Percentiles rank a stretch among this genome's conserved stretches.
Evolutionary conservation across 345 rosid genomes (phyloP).

Genomic region (Melastoma malabathricum): DNA sequence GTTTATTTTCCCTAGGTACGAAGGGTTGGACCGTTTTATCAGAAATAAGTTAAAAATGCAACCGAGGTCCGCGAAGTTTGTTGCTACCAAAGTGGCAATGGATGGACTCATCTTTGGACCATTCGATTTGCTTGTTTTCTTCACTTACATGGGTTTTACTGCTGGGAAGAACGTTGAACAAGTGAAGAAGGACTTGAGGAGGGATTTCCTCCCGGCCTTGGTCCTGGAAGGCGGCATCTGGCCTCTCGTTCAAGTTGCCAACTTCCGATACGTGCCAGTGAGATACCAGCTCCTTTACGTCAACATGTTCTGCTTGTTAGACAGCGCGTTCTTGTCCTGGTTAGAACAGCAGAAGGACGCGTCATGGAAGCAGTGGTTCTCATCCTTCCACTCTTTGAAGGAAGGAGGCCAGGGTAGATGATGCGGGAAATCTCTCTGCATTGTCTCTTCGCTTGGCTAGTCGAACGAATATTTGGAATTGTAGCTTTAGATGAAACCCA

Average conservation of each 20-base stretch:
- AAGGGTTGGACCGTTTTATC: slow-evolving; percentile 65
- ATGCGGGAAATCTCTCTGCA: slow-evolving; percentile 8
- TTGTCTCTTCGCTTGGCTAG: no score
- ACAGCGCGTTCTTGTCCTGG: slow-evolving; percentile 84
- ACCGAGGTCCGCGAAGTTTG: slow-evolving; percentile 58
- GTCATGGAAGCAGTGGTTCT: slow-evolving; percentile 86
- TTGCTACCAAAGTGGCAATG: slow-evolving; percentile 77
- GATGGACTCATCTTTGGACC: slow-evolving; percentile 90
- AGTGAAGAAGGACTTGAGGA: slow-evolving; percentile 76
- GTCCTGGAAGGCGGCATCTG: slow-evolving; percentile 72
- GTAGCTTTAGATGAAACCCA: no score
- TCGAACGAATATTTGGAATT: no score
- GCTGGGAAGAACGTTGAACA: slow-evolving; percentile 47
- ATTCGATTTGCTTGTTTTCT: slow-evolving; percentile 63
- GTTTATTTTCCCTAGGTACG: slow-evolving; percentile 39
- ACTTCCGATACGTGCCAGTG: slow-evolving; percentile 75
- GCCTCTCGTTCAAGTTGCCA: slow-evolving; percentile 76
- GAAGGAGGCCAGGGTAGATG: slow-evolving; percentile 37
- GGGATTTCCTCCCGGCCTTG: slow-evolving; percentile 91
- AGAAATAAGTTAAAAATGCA: slow-evolving; percentile 42
- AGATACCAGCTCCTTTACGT: slow-evolving; percentile 83
- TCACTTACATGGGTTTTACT: slow-evolving; percentile 80
- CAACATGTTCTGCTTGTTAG: slow-evolving; percentile 75
- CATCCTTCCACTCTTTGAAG: slow-evolving; percentile 32
- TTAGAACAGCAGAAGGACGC: slow-evolving; percentile 90